Evolutionary conservation across 805 yeast genomes (phyloP).

Genomic region (Isabelozyma rhagii): DNA sequence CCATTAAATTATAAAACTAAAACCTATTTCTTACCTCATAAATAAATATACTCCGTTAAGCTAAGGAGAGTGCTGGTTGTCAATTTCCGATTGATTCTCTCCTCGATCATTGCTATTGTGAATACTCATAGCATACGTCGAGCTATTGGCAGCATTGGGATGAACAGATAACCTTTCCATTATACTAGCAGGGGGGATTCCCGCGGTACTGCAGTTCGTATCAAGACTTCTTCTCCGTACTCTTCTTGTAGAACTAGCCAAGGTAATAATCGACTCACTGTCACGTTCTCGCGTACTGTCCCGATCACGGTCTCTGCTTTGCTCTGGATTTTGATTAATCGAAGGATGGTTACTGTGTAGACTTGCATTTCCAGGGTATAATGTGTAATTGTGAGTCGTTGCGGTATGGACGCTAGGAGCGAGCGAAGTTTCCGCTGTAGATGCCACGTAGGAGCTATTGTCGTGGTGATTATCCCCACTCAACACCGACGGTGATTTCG

Average conservation of each 20-base stretch:
- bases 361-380: background rate
- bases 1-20: background rate
- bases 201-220: conserved; percentile 63
- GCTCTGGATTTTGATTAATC: conserved; percentile 5
- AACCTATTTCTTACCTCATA: background rate
- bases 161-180: conserved; percentile 48
- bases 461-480: conserved; percentile 29
- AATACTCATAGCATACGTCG: conserved; percentile 1
- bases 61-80: background rate
- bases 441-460: conserved; percentile 31
- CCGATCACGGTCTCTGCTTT: conserved; percentile 5
- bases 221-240: conserved; percentile 41
- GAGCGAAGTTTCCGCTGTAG: conserved; percentile 50
- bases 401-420: conserved; percentile 36
- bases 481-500: conserved; percentile 37
- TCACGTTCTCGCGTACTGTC: conserved; percentile 28
- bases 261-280: conserved; percentile 41
- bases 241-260: conserved; percentile 40
- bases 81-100: background rate
- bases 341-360: conserved; percentile 1
- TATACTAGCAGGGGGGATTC: conserved; percentile 73
- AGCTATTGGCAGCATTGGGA: conserved; percentile 26
- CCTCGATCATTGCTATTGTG: background rate
- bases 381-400: background rate
- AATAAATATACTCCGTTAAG: background rate